Base-by-base conservation (phyloP, 768 basidiomycete genomes). In the Kwoniella sp. region DNA sequence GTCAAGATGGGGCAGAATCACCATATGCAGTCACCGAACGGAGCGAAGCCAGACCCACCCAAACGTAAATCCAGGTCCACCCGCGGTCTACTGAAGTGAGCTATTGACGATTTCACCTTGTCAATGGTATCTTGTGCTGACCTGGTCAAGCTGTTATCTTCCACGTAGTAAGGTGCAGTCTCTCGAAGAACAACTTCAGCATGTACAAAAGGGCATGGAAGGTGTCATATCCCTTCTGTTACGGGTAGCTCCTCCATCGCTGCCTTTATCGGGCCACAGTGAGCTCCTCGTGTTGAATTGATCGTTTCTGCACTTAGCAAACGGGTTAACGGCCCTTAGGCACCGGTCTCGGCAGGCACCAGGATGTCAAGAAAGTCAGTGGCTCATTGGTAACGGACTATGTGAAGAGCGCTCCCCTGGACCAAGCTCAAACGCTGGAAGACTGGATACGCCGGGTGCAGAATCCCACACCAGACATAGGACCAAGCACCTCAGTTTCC, bases 101-200 rank as follows among this genome's bases (percentile, higher is more conserved):
- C n/a, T n/a, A n/a, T n/a, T n/a, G n/a, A n/a, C n/a, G n/a, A n/a
- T n/a, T n/a, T n/a, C n/a, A n/a, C n/a, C n/a, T n/a, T n/a, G n/a
- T n/a, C n/a, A n/a, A n/a, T n/a, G n/a, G n/a, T n/a, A n/a, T n/a
- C n/a, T n/a, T n/a, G n/a, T 44, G 40, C 8, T 19, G 40, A 19
- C 8, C 17, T 33, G 33, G 13, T 33, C 33, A 33, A 33, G 33
- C 17, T n/a, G 2, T 30, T 21, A n/a, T 5, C 10, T 13, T 3
- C 8, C 49, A 5, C 36, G 25, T 21, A 63, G 61, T 40, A 63
- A 63, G 47, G 61, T 63, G 40, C 26, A 47, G n/a, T 44, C 47
- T 6, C 30, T 63, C 25, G 61, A 63, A 30, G 53, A 49, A 12
- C 61, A 63, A 54, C 55, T 63, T 44, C 40, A 56, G n/a, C 61